Evolutionary conservation across 164 flowering plant genomes (phyloP).

Genomic region (Sedum album): DNA sequence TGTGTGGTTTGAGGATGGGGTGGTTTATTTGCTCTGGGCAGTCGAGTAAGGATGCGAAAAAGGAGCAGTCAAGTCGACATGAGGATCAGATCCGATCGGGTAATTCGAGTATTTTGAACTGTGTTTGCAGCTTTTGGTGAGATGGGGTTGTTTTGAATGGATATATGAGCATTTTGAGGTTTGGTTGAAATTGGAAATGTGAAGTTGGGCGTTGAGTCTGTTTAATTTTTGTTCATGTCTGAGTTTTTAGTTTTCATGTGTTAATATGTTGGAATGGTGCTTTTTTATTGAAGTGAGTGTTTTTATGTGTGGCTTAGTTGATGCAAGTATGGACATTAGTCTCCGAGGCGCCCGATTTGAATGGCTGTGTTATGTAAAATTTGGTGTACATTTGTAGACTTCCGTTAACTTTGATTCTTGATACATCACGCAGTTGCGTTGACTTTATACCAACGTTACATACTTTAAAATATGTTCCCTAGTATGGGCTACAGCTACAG

Average conservation of each 20-base stretch:
- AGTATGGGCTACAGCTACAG: too few species aligned
- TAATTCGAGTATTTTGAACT: not conserved
- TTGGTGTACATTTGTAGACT: too few species aligned
- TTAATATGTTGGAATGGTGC: not conserved
- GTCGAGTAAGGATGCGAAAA: not conserved
- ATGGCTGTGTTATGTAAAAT: too few species aligned
- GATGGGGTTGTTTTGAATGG: not conserved
- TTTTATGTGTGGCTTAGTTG: not conserved
- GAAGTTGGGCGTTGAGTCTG: not conserved
- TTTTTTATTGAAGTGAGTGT: not conserved
- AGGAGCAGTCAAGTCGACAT: not conserved
- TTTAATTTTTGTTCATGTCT: too few species aligned
- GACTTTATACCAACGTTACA: too few species aligned
- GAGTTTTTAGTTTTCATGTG: too few species aligned
- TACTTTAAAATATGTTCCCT: too few species aligned
- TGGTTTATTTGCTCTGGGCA: conserved; percentile 1
- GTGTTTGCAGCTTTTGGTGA: not conserved
- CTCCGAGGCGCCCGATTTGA: not conserved
- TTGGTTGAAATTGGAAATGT: not conserved
- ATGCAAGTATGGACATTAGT: not conserved
- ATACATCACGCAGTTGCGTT: too few species aligned
- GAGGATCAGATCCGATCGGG: conserved; percentile 1
- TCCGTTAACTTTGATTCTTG: too few species aligned
- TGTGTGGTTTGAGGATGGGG: not conserved
- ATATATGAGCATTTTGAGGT: not conserved